These are phyloP conservation scores for Cordyceps tenuipes DNA, from an alignment of 2,329 filamentous ascomycete species.

Conservation along the genomic window DNA sequence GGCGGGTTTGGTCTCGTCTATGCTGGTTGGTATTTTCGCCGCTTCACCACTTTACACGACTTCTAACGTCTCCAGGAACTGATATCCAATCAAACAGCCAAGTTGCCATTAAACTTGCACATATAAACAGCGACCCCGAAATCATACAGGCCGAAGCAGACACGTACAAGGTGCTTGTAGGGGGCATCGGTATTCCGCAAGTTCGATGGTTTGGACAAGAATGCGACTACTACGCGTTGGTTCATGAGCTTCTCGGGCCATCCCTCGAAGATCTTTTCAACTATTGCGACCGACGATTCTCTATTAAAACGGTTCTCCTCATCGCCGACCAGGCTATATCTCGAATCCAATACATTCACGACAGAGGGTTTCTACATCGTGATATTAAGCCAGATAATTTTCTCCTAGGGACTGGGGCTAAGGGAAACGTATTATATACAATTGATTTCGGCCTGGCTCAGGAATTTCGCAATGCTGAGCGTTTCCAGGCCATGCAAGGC, in stretches of 20 bases:
- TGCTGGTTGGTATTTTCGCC: slow-evolving; percentile 8
- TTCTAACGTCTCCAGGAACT: slow-evolving; percentile 14
- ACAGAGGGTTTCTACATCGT: slow-evolving; percentile 14
- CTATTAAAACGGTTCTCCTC: slow-evolving; percentile 19
- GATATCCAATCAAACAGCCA: slow-evolving; percentile 21
- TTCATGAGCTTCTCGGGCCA: slow-evolving; percentile 38
- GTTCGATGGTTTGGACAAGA: slow-evolving; percentile 17
- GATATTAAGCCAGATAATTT: slow-evolving; percentile 20
- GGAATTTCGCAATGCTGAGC: slow-evolving; percentile 8
- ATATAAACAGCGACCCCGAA: not conserved
- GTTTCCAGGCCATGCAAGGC: not conserved
- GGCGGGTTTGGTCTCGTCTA: slow-evolving; percentile 18
- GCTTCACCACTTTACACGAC: not conserved
- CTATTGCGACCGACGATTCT: slow-evolving; percentile 16
- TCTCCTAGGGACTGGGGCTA: slow-evolving; percentile 16
- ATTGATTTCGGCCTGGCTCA: slow-evolving; percentile 17
- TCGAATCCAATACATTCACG: slow-evolving; percentile 15
- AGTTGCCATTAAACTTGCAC: slow-evolving; percentile 25
- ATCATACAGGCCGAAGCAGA: slow-evolving; percentile 15
- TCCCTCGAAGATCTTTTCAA: slow-evolving; percentile 57
- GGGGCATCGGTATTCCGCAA: slow-evolving; percentile 17
- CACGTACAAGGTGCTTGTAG: slow-evolving; percentile 13
- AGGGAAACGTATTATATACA: slow-evolving; percentile 15
- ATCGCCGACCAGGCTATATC: slow-evolving; percentile 17
- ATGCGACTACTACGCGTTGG: slow-evolving; percentile 17